Evolutionary conservation across 805 yeast genomes (phyloP), one percentile per base, ranked within the genome.

Genomic region (Yueomyces sp.): DNA sequence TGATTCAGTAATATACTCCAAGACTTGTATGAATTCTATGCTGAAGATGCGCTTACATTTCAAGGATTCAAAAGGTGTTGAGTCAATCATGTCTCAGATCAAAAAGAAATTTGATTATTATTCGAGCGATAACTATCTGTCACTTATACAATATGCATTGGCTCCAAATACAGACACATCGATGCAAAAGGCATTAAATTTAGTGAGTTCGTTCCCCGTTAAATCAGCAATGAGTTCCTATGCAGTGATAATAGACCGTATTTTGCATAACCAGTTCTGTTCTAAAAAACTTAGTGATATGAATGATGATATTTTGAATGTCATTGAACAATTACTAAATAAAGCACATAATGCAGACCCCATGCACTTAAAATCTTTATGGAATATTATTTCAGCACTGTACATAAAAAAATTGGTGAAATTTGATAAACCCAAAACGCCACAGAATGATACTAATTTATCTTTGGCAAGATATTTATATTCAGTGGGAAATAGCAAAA

Each of bases 21-120:
- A 47, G 43, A 47, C 51, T 28, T 50, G 51, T 40, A 41, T 58
- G 3, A 51, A 60, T 1, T 43, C 57, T 2, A 34, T 59, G 12
- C 43, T 59, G 26, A 44, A 49, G 26, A 50, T 57, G 56, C 62
- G 58, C 36, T 38, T 59, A 26, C 41, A 42, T 5, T 59, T 58
- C 38, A 49, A 52, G n/a, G 61, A 57, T 39, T 50, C 59, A 12
- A 45, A 43, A 9, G 59, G 60, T 41, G 60, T 59, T 6, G 57
- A 58, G 38, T 43, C 47, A 19, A 52, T 53, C 3, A 41, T 57
- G 6, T 52, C 49, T 38, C 52, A 52, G 36, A 58, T 58, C 11
- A 45, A 37, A 1, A 51, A 49, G 1, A 45, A 40, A n/a, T 50
- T 47, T 40, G 56, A 53, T 4, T 40, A 41, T 12, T 45, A 51